Evolutionary conservation across 2,329 filamentous ascomycete species (phyloP), one percentile per base, ranked within the genome.

Genomic region (Endocalyx cinctus): DNA sequence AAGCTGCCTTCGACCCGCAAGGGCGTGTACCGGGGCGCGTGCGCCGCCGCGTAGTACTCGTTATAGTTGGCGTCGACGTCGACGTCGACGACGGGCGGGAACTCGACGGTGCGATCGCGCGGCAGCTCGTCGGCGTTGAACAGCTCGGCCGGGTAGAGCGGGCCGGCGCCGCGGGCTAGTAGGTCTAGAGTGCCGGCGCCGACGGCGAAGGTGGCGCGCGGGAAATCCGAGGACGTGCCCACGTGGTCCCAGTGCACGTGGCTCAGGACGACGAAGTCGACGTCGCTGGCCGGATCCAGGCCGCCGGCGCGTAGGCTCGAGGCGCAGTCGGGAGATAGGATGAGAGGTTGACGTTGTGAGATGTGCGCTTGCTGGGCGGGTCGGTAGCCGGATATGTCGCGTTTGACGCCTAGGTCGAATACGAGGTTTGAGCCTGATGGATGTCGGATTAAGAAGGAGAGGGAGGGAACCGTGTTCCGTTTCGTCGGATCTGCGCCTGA

Each of bases 171-270:
- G 12, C 52, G 29, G n/a, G 43, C 38, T 5, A 73, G 50, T 2
- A 73, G 48, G 23, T 63, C 42, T 13, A 65, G 42, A 1, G 66
- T 64, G 5, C 69, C 69, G 4, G 60, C 55, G 0, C 75, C 75
- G 8, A 77, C 66, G 4, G 71, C 43, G 41, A 78, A 75, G 3
- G 58, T 57, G 0, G 70, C 60, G 10, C 57, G 51, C 1, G 59
- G 39, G 41, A 75, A 78, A 43, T 76, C 70, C 2, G 58, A 52
- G 0, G 72, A 69, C 5, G 70, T 73, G n/a, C 74, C 75, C 23
- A 70, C 60, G 40, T 78, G 74, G 43, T 79, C 74, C 62, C 70
- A 77, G 44, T 79, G 73, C 0, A 72, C 60, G 38, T 79, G 74
- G 42, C 65, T 70, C 2, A 74, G 50, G 6, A 77, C 50, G 5